These are phyloP conservation scores for Coemansia sp. DNA, from an alignment of 192 early-diverging fungal species.

Conservation along the genomic window DNA sequence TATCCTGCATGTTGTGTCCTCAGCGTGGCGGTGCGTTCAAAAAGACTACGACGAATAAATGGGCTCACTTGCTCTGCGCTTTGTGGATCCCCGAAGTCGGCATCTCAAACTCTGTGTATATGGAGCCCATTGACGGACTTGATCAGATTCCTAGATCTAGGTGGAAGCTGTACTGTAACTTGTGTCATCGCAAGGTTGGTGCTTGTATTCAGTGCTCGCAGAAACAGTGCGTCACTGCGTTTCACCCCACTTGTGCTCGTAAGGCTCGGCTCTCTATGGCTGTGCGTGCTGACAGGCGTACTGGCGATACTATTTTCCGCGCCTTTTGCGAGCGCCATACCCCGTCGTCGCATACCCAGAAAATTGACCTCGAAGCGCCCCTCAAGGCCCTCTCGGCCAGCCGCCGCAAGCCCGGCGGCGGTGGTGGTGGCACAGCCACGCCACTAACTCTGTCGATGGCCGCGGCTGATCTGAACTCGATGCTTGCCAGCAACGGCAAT, in stretches of 20 bases:
- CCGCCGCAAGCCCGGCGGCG: constrained; percentile 16
- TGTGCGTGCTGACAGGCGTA: constrained; percentile 63
- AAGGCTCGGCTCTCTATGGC: constrained; percentile 87
- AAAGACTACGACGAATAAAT: constrained; percentile 88
- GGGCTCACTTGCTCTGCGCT: constrained; percentile 96
- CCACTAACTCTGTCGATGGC: constrained; percentile 22
- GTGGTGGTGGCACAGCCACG: background rate
- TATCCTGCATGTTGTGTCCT: constrained; percentile 91
- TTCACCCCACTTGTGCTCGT: constrained; percentile 93
- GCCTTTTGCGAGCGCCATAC: constrained; percentile 92
- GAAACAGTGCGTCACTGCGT: constrained; percentile 86
- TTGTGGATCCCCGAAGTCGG: constrained; percentile 96
- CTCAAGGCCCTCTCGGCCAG: constrained; percentile 18
- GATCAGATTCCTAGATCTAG: constrained; percentile 87
- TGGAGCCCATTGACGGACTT: constrained; percentile 97
- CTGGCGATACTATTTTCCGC: constrained; percentile 66
- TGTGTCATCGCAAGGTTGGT: constrained; percentile 82
- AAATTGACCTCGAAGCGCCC: constrained; percentile 38
- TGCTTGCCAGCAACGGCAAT: constrained; percentile 8
- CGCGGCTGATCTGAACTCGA: constrained; percentile 25
- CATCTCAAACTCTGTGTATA: constrained; percentile 87
- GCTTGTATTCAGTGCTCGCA: constrained; percentile 96
- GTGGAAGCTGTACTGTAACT: constrained; percentile 85
- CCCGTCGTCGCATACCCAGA: constrained; percentile 60
- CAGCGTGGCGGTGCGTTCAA: constrained; percentile 95